These are phyloP conservation scores for Boletus pseudo-olivaceus DNA, from an alignment of 768 basidiomycete species.

Conservation along the genomic window DNA sequence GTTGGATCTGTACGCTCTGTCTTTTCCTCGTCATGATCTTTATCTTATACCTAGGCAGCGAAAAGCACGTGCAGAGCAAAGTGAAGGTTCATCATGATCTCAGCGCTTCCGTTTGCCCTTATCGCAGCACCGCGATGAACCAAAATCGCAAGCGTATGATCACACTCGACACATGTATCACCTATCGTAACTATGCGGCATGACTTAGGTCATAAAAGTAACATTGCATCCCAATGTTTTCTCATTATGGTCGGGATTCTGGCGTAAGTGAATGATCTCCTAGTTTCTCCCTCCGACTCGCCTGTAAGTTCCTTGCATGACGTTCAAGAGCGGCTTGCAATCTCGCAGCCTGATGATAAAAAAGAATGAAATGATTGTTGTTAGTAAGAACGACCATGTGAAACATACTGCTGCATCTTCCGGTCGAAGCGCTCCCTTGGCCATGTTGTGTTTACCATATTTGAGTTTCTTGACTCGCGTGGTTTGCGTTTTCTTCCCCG, in stretches of 20 bases:
- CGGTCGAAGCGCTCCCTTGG: slow-evolving; percentile 75
- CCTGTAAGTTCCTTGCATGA: slow-evolving; percentile 30
- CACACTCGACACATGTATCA: slow-evolving; percentile 20
- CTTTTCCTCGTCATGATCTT: background rate
- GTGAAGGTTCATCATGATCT: slow-evolving; percentile 41
- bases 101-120: background rate
- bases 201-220: slow-evolving; percentile 13
- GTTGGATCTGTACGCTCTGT: slow-evolving; percentile 62
- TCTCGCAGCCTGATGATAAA: slow-evolving; percentile 54
- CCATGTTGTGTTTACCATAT: slow-evolving; percentile 82
- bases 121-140: background rate
- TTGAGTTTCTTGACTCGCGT: slow-evolving; percentile 51
- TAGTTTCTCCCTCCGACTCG: slow-evolving; percentile 24
- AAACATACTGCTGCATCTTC: slow-evolving; percentile 76
- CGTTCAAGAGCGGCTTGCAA: slow-evolving; percentile 62
- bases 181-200: slow-evolving; percentile 19
- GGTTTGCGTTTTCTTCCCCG: slow-evolving; percentile 32
- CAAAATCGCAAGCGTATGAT: slow-evolving; percentile 4
- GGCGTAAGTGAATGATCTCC: slow-evolving; percentile 21
- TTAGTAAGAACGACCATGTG: background rate
- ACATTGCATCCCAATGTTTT: slow-evolving; percentile 3
- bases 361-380: background rate
- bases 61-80: slow-evolving; percentile 63
- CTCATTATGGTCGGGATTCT: slow-evolving; percentile 10
- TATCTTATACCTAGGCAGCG: slow-evolving; percentile 38